Evolutionary conservation across 108 stramenopile species (phyloP), one percentile per base, ranked within the genome.

Genomic region (Seminavis robusta): DNA sequence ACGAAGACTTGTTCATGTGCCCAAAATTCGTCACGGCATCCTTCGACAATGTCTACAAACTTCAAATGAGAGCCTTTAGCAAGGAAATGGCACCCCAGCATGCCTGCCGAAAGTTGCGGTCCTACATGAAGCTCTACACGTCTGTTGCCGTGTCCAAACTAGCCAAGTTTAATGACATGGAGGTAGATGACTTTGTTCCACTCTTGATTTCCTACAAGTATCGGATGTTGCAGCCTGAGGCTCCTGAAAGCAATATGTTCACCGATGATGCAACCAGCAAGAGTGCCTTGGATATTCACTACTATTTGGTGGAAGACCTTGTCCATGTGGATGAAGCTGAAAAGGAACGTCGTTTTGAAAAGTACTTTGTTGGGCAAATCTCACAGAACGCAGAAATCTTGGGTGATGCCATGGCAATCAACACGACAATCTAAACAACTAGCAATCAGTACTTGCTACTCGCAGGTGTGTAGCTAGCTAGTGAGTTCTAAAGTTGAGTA

Each of bases 91-190:
- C 62, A 37, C 59, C 72, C 30, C 89, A 94, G 52, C 39, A 60
- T 15, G 49, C 62, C 45, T 74, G 52, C 10, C 71, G 74, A 21
- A 86, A 87, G 63, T 72, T 98, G 65, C 67, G 94, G 38, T 90
- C 88, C n/a, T 98, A 94, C 82, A 76, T 98, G 73, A 90, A 88
- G 40, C 78, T 98, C 10, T 98, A 98, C 77, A 95, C 95, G 9
- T 90, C 94, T 52, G 93, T 98, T 47, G 75, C 66, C 8, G 66
- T 95, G 11, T 79, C 73, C 21, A 98, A 98, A 64, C 70, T 98
- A 27, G 86, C 90, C 6, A 50, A 71, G 15, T 98, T 97, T 72
- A 85, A 87, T 60, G 69, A 92, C 34, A 31, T 31, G 5, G 32
- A 25, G 34, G 38, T 23, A 20, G 28, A 28, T 19, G 52, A 69